These are phyloP conservation scores for Penicillium parvum DNA, from an alignment of 495 filamentous ascomycete genomes.

Conservation along the genomic window DNA sequence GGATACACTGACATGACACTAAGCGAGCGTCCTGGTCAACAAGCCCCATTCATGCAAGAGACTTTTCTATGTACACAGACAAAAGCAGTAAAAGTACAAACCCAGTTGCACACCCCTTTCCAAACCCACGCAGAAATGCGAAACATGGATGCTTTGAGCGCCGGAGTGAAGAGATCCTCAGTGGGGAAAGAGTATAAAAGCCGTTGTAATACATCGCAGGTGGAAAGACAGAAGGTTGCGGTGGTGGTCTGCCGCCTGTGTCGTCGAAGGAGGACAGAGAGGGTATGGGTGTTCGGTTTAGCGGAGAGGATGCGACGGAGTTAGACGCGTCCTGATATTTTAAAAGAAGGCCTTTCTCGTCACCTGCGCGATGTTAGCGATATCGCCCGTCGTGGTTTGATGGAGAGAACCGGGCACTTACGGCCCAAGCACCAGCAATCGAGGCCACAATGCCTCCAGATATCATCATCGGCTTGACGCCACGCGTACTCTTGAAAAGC, in stretches of 20 bases:
- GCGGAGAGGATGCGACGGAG: conserved; percentile 15
- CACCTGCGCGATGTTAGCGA: conserved; percentile 45
- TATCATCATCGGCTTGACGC: conserved; percentile 86
- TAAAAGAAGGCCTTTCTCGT: conserved; percentile 55
- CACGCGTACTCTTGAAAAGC: conserved; percentile 93
- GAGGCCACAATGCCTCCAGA: conserved; percentile 81
- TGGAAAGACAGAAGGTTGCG: conserved; percentile 25
- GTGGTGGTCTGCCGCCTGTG: conserved; percentile 27
- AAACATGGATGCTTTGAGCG: conserved; percentile 44
- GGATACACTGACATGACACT: conserved; percentile 27
- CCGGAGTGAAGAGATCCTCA: conserved; percentile 47
- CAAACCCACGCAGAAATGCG: conserved; percentile 45
- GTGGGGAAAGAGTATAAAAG: conserved; percentile 25
- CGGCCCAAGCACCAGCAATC: conserved; percentile 82
- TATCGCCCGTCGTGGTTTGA: not conserved
- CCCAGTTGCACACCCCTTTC: conserved; percentile 45
- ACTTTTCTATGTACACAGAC: conserved; percentile 47
- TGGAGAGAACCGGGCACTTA: conserved; percentile 44
- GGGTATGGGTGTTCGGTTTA: conserved; percentile 28
- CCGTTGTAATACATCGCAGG: conserved; percentile 44
- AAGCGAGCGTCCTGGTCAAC: conserved; percentile 26
- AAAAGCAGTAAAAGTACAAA: conserved; percentile 36
- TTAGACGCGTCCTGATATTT: conserved; percentile 16
- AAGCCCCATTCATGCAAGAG: conserved; percentile 35
- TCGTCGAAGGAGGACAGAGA: conserved; percentile 28